Percentiles rank a stretch among this genome's conserved stretches.
These are phyloP conservation scores for Lipomyces spencermartinsiae DNA, from an alignment of 805 yeast genomes.

Conservation along the genomic window DNA sequence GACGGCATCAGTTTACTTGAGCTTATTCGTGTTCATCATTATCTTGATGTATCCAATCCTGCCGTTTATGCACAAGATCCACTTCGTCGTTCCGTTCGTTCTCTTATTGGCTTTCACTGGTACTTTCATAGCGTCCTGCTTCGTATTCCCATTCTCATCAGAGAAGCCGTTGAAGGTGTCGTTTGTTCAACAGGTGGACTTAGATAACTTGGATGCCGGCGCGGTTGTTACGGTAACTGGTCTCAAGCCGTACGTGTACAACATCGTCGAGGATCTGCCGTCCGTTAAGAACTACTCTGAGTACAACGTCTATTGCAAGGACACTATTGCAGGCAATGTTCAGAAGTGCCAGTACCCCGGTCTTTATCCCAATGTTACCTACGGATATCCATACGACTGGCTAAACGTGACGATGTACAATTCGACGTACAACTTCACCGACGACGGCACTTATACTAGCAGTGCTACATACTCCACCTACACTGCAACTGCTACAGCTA, in stretches of 20 bases:
- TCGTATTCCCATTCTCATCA: constrained; percentile 63
- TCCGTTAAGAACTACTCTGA: constrained; percentile 55
- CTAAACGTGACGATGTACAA: constrained; percentile 32
- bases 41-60: constrained; percentile 49
- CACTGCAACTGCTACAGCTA: constrained; percentile 18
- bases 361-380: constrained; percentile 35
- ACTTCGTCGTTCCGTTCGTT: constrained; percentile 34
- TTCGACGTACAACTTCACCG: constrained; percentile 28
- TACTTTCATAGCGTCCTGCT: constrained; percentile 33
- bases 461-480: constrained; percentile 17
- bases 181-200: constrained; percentile 66
- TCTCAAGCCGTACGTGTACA: constrained; percentile 57
- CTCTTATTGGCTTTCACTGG: constrained; percentile 37
- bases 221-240: constrained; percentile 53
- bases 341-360: constrained; percentile 35
- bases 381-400: constrained; percentile 37
- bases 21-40: constrained; percentile 35
- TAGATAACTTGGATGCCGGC: constrained; percentile 45
- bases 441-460: constrained; percentile 19
- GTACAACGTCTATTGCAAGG: constrained; percentile 18
- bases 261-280: constrained; percentile 67
- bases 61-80: constrained; percentile 37
- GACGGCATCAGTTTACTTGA: constrained; percentile 25
- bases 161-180: constrained; percentile 73
- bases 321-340: constrained; percentile 18